Conservation (phyloP, 2,329 filamentous ascomycete species). For the Exophiala dermatitidis region DNA sequence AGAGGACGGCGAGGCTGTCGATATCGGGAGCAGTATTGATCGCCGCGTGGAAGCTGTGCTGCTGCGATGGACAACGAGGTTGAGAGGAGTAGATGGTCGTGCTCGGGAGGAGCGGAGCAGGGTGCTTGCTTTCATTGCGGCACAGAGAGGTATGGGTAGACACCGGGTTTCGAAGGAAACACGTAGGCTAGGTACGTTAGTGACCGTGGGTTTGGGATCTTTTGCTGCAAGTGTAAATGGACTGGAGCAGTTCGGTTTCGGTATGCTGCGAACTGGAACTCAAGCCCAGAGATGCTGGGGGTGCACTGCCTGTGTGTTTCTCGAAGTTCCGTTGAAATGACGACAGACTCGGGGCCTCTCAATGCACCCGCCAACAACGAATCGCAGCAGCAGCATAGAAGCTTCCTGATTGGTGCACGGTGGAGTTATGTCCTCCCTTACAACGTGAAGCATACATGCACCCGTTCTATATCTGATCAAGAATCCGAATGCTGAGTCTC, state of each 20-base stretch:
- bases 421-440: no score
- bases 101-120: constrained; percentile 5
- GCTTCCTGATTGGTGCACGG: background rate
- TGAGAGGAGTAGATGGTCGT: background rate
- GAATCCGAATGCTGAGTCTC: no score
- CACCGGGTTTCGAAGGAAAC: background rate
- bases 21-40: background rate
- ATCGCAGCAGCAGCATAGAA: background rate
- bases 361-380: background rate
- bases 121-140: constrained; percentile 9
- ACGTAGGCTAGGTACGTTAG: background rate
- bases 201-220: background rate
- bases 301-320: background rate
- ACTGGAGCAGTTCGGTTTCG: background rate
- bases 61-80: background rate
- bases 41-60: background rate
- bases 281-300: no score
- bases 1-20: constrained; percentile 1
- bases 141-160: background rate
- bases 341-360: background rate
- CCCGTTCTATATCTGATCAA: no score
- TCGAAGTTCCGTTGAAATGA: background rate
- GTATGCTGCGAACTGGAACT: no score
- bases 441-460: no score
- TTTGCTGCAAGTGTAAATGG: background rate